A percentile compares a stretch with the other conserved stretches of the same genome.
phyloP scores from a whole-genome alignment of 371 early-diverging fungal genomes.

The Mucor irregularis region DNA sequence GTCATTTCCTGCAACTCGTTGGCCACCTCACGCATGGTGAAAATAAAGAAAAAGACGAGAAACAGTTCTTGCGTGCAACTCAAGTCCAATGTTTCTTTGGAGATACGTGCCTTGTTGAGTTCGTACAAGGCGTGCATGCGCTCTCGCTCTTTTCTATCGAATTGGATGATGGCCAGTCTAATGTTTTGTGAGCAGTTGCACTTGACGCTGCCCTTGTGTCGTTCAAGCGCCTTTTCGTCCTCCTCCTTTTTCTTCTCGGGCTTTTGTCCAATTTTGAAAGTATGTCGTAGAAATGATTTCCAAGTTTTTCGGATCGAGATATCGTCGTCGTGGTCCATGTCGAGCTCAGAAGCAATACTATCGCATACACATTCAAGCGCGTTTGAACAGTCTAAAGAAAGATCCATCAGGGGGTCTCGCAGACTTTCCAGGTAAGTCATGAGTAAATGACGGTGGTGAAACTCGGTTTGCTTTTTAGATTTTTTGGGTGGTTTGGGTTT shows the following conservation, averaged over 20 bases:
- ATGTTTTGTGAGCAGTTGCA: conserved; percentile 37
- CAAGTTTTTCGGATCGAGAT: conserved; percentile 41
- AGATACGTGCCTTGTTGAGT: conserved; percentile 35
- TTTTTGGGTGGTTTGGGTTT: conserved; percentile 35
- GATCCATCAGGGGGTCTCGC: conserved; percentile 53
- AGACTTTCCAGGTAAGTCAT: conserved; percentile 57
- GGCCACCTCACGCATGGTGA: conserved; percentile 61
- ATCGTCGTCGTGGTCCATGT: conserved; percentile 49
- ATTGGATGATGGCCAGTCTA: conserved; percentile 35
- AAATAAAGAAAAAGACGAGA: conserved; percentile 65
- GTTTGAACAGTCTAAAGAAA: conserved; percentile 49
- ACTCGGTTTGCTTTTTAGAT: conserved; percentile 51
- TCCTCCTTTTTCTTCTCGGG: background rate
- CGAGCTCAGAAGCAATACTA: conserved; percentile 44
- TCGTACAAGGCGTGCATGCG: conserved; percentile 46
- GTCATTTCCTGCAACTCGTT: conserved; percentile 54
- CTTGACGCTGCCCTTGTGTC: conserved; percentile 12
- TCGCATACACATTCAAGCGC: conserved; percentile 50
- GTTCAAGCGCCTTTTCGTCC: conserved; percentile 8
- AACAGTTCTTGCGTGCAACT: conserved; percentile 62
- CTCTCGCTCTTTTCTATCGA: conserved; percentile 46
- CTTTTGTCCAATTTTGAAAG: conserved; percentile 23
- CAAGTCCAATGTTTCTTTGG: conserved; percentile 43
- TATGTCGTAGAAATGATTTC: conserved; percentile 34
- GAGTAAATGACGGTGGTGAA: conserved; percentile 54